phyloP scores from a whole-genome alignment of 805 yeast genomes.

The Candida insectorum region DNA sequence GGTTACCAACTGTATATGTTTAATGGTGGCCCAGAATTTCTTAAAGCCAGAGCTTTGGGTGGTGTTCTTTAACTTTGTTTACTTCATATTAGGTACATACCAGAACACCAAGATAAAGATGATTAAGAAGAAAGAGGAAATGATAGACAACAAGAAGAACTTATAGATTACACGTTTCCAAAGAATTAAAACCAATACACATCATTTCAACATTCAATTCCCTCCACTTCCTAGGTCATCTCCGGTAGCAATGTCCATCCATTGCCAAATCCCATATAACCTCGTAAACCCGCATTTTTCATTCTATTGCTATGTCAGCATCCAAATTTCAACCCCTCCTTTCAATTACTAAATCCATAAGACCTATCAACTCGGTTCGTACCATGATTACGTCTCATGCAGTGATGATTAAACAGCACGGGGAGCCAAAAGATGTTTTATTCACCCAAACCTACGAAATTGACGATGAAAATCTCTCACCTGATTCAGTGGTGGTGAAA shows the following conservation, averaged over 20 bases:
- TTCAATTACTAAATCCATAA: too few relatives aligned
- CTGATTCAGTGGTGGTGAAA: conserved; percentile 30
- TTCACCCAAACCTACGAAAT: conserved; percentile 50
- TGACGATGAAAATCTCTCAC: conserved; percentile 40
- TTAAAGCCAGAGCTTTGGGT: conserved; percentile 62
- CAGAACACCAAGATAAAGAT: conserved; percentile 52
- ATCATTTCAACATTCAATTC: too few relatives aligned
- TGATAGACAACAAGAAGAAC: too few relatives aligned
- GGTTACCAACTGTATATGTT: conserved; percentile 49
- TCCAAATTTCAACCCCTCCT: background rate
- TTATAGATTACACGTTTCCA: too few relatives aligned
- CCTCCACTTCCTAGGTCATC: too few relatives aligned
- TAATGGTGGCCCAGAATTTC: conserved; percentile 55
- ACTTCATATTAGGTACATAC: conserved; percentile 57
- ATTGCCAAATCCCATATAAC: too few relatives aligned
- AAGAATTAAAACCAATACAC: too few relatives aligned
- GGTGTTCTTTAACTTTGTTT: conserved; percentile 55
- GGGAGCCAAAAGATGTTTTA: conserved; percentile 59
- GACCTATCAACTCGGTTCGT: too few relatives aligned
- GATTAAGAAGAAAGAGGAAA: background rate
- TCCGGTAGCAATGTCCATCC: too few relatives aligned
- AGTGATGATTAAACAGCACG: conserved; percentile 64
- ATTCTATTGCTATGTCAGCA: background rate
- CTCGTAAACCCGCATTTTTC: too few relatives aligned
- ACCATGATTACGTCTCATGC: conserved; percentile 56